Percentiles rank a stretch among this genome's conserved stretches.
These are phyloP conservation scores for Cyanodermella asteris DNA, from an alignment of 2,329 filamentous ascomycete genomes.

Conservation along the genomic window DNA sequence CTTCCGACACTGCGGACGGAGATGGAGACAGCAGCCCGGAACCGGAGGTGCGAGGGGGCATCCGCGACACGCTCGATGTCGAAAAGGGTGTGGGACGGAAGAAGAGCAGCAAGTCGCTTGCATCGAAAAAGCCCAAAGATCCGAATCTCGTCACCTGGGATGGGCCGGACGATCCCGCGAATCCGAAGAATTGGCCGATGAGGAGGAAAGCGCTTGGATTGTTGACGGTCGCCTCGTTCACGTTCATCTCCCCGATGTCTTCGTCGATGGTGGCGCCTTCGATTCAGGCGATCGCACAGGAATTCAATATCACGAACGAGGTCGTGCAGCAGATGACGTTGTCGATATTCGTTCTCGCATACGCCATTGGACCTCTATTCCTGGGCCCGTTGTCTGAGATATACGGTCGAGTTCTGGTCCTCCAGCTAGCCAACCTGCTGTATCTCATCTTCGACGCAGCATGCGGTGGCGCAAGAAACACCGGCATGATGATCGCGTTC, in stretches of 20 bases:
- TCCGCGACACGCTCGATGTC: conserved; percentile 5
- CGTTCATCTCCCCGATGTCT: conserved; percentile 33
- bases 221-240: conserved; percentile 26
- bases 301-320: conserved; percentile 23
- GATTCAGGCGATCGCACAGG: conserved; percentile 22
- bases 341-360: conserved; percentile 24
- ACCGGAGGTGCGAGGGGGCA: conserved; percentile 5
- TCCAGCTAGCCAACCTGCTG: conserved; percentile 32
- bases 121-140: conserved; percentile 10
- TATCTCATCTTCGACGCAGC: conserved; percentile 37
- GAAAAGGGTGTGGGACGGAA: conserved; percentile 7
- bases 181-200: conserved; percentile 22
- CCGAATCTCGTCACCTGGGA: conserved; percentile 17
- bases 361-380: conserved; percentile 21
- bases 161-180: conserved; percentile 18
- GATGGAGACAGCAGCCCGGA: conserved; percentile 4
- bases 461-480: conserved; percentile 33
- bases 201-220: conserved; percentile 28
- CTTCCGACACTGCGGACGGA: neutral
- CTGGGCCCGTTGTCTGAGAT: conserved; percentile 30
- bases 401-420: conserved; percentile 31
- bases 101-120: too few species aligned
- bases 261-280: conserved; percentile 28
- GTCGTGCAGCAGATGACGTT: conserved; percentile 19
- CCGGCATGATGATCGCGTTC: conserved; percentile 32